These are phyloP conservation scores for Tritrichomonas foetus DNA, from an alignment of 208 protist genomes.

Conservation along the genomic window DNA sequence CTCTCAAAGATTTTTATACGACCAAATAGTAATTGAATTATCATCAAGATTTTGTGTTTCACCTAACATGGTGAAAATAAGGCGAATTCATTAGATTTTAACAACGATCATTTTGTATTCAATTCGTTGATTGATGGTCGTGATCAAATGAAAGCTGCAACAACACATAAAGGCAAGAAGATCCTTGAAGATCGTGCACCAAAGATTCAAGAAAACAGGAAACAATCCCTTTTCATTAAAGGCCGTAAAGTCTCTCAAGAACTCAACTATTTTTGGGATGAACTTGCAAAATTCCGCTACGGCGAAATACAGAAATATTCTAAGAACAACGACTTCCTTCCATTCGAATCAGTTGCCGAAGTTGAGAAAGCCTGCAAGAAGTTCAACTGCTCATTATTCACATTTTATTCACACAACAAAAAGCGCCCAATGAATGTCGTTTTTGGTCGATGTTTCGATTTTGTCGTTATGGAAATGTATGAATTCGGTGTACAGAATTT, in stretches of 20 bases:
- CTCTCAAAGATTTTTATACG: no score
- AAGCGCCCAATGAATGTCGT: not conserved
- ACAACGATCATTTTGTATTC: no score
- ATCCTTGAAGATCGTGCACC: not conserved
- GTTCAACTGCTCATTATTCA: not conserved
- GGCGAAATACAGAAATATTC: not conserved
- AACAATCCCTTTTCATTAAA: constrained; percentile 19
- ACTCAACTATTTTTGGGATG: not conserved
- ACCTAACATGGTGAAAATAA: no score
- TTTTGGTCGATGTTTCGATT: not conserved
- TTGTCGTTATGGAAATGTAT: not conserved
- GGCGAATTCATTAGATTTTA: no score
- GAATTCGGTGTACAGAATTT: not conserved
- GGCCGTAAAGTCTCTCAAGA: not conserved
- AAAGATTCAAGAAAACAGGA: constrained; percentile 1
- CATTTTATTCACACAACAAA: not conserved
- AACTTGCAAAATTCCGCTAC: not conserved
- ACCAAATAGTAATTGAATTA: no score
- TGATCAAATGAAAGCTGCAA: not conserved
- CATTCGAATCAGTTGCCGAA: not conserved
- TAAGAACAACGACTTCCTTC: not conserved
- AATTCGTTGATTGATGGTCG: no score
- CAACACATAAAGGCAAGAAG: not conserved
- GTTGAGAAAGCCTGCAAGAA: not conserved
- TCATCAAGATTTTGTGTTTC: no score